Base-by-base conservation (phyloP, 148 eudicot genomes). In the Rhododendron ovatum region DNA sequence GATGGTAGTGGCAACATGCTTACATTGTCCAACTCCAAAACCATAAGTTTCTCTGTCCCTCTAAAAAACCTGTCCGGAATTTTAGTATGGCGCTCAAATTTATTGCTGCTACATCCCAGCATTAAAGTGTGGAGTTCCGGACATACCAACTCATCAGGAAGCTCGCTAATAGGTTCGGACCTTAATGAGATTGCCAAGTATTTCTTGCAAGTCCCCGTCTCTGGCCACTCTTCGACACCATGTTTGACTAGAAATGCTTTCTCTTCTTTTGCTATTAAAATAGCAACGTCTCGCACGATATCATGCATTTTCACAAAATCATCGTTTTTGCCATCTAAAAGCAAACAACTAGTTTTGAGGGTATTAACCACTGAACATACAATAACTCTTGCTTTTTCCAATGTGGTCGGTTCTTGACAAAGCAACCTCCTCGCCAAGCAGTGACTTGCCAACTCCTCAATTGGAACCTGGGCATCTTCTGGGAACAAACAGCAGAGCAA, bases 261-360 rank as follows among this genome's bases (percentile, higher is more conserved):
- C 76, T 84, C 43, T 24, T 84, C 89, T 33, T 26, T 6, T 7
- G 87, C 82, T 39, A 85, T 81, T 11, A 30, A 75, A 22, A 82
- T 53, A n/a, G 74, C 84, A 2, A 84, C 78, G 18, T 76, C 78
- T 41, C 87, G 73, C 3, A 85, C 74, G 30, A 88, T 63, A 82
- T 88, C 89, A 76, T 88, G 89, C 78, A 88, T 37, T 55, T 88
- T 85, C 2, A 84, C 78, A 14, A 33, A 57, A 57, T 57, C n/a
- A 57, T 18, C n/a, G 20, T 18, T 4, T 18, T 6, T 5, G 35
- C 65, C 48, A 18, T 71, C 75, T 11, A 87, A 48, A 18, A 87
- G 30, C 48, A 88, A 74, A 26, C 17, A 82, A 18, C 69, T 82
- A 17, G 20, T 51, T 57, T 43, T 82, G 22, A 88, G 87, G 7